These are phyloP conservation scores for Candida saitoana DNA, from an alignment of 805 yeast genomes.

Conservation along the genomic window DNA sequence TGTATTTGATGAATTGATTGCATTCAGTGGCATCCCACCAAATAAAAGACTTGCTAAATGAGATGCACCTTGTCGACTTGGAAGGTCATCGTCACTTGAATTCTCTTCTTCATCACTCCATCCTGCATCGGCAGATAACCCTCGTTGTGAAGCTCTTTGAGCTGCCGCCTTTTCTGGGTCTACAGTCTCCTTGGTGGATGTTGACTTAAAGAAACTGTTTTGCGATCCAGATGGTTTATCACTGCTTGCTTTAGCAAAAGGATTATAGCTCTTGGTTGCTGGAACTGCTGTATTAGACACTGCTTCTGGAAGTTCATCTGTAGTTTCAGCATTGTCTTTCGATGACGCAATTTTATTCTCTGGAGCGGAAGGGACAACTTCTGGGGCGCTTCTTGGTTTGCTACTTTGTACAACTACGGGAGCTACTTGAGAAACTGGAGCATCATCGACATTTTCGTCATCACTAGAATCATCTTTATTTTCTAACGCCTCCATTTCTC, in stretches of 20 bases:
- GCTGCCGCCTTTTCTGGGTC: slow-evolving; percentile 61
- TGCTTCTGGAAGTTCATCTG: slow-evolving; percentile 11
- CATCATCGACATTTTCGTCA: slow-evolving; percentile 30
- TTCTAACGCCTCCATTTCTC: slow-evolving; percentile 54
- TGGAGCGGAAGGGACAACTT: not conserved
- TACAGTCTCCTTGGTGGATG: slow-evolving; percentile 25
- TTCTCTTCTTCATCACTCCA: slow-evolving; percentile 45
- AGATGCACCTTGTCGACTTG: slow-evolving; percentile 50
- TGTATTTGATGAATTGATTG: slow-evolving; percentile 13
- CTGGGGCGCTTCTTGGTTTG: not conserved
- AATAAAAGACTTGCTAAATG: slow-evolving; percentile 52
- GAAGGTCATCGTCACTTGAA: slow-evolving; percentile 48
- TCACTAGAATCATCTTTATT: slow-evolving; percentile 24
- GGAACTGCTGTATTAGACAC: slow-evolving; percentile 5
- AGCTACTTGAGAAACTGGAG: slow-evolving; percentile 10
- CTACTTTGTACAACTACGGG: not conserved
- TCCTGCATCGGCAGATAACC: slow-evolving; percentile 39
- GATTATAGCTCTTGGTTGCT: slow-evolving; percentile 27
- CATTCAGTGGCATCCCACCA: slow-evolving; percentile 46
- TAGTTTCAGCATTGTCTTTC: not conserved
- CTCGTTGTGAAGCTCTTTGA: slow-evolving; percentile 71
- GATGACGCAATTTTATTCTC: not conserved
- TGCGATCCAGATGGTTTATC: slow-evolving; percentile 18
- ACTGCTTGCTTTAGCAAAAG: slow-evolving; percentile 39
- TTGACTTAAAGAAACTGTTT: slow-evolving; percentile 60